These are phyloP conservation scores for Leptodermis oblonga DNA, from an alignment of 257 asterid genomes.

Conservation along the genomic window DNA sequence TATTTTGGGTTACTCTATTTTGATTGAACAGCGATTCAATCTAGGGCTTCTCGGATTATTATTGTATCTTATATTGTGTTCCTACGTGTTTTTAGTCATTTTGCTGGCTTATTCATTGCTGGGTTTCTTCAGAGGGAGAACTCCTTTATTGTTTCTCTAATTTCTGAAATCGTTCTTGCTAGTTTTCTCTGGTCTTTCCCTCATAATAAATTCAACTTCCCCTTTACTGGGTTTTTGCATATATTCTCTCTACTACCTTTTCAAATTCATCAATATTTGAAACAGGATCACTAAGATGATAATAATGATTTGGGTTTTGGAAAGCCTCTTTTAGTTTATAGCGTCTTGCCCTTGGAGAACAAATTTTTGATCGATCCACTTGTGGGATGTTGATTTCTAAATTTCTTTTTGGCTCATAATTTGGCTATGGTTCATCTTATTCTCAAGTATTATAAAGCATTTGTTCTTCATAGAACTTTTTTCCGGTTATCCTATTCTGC, in stretches of 20 bases:
- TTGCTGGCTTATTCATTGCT: neutral
- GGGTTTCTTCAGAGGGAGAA: neutral
- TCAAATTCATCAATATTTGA: neutral
- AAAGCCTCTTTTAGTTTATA: neutral
- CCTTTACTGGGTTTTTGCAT: neutral
- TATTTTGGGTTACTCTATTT: neutral
- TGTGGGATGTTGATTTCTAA: neutral
- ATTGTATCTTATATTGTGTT: neutral
- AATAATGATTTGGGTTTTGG: neutral
- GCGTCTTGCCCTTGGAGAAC: neutral
- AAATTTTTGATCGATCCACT: neutral
- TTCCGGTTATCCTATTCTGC: neutral
- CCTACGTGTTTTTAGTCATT: neutral
- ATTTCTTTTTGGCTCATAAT: neutral
- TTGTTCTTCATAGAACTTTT: neutral
- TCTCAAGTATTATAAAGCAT: neutral
- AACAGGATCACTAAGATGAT: neutral
- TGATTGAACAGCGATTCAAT: neutral
- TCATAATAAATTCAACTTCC: no score
- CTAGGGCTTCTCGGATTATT: slow-evolving; percentile 13
- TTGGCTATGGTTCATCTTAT: neutral
- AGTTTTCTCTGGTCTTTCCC: no score
- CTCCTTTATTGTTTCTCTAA: no score
- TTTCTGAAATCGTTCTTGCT: neutral
- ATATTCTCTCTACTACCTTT: neutral